phyloP scores from a whole-genome alignment of 1,284 basidiomycete species.

The Chalciporus sp. region DNA sequence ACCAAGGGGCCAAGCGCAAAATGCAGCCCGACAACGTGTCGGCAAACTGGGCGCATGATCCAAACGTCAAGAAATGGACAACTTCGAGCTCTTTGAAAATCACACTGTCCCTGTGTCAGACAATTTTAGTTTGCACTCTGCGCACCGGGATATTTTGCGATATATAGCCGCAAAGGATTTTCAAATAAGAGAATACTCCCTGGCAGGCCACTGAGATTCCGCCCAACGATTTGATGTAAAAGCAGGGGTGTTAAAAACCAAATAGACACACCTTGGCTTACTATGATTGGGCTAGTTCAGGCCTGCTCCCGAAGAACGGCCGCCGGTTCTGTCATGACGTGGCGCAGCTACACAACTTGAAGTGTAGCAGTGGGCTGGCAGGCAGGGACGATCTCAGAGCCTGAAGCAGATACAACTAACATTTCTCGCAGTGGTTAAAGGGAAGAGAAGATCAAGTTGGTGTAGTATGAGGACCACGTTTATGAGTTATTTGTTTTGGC shows the following conservation, averaged over 20 bases:
- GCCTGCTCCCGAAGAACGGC: not conserved
- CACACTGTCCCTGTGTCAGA: constrained; percentile 9
- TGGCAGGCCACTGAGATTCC: constrained; percentile 1
- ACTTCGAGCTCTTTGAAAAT: constrained; percentile 1
- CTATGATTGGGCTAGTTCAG: not conserved
- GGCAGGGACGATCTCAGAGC: not conserved
- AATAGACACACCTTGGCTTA: constrained; percentile 10
- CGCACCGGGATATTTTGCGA: constrained; percentile 10
- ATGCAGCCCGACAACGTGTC: constrained; percentile 25
- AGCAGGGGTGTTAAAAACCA: constrained; percentile 8
- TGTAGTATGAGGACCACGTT: not conserved
- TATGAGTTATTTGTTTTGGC: constrained; percentile 31
- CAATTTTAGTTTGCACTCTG: constrained; percentile 14
- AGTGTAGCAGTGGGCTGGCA: not conserved
- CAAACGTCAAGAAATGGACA: constrained; percentile 20
- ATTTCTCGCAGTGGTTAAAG: not conserved
- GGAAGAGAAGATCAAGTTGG: not conserved
- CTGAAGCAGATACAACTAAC: not conserved
- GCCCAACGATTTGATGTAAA: constrained; percentile 17
- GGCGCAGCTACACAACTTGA: too few species aligned
- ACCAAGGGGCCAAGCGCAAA: not conserved
- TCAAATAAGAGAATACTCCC: constrained; percentile 24
- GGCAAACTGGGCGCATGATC: constrained; percentile 8
- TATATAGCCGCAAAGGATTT: constrained; percentile 19
- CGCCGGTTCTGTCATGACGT: not conserved